Evolutionary conservation across 306 rosid genomes (phyloP), one percentile per base, ranked within the genome.

Genomic region (Begonia masoniana): DNA sequence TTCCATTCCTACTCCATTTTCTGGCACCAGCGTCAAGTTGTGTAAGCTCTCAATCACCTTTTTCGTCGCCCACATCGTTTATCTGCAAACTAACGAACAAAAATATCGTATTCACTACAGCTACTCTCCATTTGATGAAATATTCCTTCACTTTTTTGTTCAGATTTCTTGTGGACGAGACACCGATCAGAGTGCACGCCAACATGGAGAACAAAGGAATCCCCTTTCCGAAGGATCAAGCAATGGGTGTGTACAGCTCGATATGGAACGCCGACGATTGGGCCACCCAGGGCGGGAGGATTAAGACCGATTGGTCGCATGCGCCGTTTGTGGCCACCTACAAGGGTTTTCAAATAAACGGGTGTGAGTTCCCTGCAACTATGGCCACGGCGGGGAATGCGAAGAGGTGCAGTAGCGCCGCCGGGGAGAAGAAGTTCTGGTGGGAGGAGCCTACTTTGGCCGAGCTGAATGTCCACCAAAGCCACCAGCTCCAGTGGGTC

Each of bases 221-320:
- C 13, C 16, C 64, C 2, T 65, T 56, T 52, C 70, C 70, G 12
- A 65, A 13, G 23, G 41, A 41, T 12, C 57, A 61, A 50, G 56
- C 51, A 2, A 61, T 61, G 65, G 54, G 41, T 6, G 54, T 51
- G n/a, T 36, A 54, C 3, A 17, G 57, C 12, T 50, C 65, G 9
- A 24, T 50, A 13, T 61, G 65, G 65, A 51, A 61, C 41, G 65
- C 65, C 11, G 65, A 61, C 42, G 57, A 61, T 9, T 61, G 57
- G 65, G 96, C 94, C 31, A 87, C 96, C 0, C 96, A 87, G 13
- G 96, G 96, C 2, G 96, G 96, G 13, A 64, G 87, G 6, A 84
- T 83, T 47, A 87, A 87, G 69, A 87, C 96, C 9, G 94, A 87
- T 59, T 87, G 96, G 96, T 74, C 81, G 57, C 89, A 87, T 43